Conservation (phyloP, 2,329 filamentous ascomycete genomes). For the Scorias spongiosa region DNA sequence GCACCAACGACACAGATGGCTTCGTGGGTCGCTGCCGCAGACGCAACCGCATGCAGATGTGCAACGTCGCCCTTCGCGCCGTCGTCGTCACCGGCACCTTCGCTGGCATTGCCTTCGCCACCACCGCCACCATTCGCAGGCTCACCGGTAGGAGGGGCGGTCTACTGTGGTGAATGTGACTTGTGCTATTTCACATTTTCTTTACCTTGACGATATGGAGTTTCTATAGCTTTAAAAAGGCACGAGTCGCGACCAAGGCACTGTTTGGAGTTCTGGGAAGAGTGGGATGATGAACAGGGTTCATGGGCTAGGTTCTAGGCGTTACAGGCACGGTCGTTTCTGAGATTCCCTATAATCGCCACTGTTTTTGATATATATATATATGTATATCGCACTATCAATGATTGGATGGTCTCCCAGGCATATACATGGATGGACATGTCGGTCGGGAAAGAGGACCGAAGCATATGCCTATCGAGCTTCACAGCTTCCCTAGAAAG, state of each 20-base stretch:
- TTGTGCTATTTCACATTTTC: background rate
- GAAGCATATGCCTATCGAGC: no score
- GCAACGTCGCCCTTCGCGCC: conserved; percentile 37
- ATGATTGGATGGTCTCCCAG: no score
- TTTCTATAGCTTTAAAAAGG: conserved; percentile 1
- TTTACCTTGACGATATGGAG: background rate
- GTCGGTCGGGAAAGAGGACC: no score
- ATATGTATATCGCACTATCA: no score
- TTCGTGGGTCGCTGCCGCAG: conserved; percentile 40
- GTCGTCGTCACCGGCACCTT: conserved; percentile 34
- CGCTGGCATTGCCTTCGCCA: conserved; percentile 26
- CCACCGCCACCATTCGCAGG: conserved; percentile 20
- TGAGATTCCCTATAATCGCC: no score
- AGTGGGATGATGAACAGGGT: no score
- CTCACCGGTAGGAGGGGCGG: conserved; percentile 15
- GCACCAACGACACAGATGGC: conserved; percentile 38
- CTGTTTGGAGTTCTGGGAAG: no score
- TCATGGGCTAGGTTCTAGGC: no score
- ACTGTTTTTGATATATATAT: no score
- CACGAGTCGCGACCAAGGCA: background rate
- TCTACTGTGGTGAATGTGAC: background rate
- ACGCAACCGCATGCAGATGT: conserved; percentile 40
- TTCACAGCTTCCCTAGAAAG: no score
- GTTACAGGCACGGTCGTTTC: no score
- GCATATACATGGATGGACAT: no score